Base-by-base conservation (phyloP, 1,284 basidiomycete species). In the Leccinum olivaceoglutinosum region DNA sequence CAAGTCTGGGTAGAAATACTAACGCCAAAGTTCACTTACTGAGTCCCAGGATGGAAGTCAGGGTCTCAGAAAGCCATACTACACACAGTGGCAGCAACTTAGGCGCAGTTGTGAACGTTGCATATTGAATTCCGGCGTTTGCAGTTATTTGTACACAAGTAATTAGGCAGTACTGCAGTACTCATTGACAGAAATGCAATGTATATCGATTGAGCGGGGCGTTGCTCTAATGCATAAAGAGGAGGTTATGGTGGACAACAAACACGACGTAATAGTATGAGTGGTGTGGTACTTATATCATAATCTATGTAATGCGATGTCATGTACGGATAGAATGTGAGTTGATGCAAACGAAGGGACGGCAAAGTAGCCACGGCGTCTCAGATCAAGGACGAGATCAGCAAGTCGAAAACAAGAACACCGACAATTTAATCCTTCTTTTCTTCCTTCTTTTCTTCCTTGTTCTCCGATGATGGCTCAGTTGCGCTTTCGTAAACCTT, bases 401-500 rank as follows among this genome's bases (percentile, higher is more conserved):
- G 56, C 29, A 8, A 56, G 12, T 41, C n/a, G 14, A 60, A 6
- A 46, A 54, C 38, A 29, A 60, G 12, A 25, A 61, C 25, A n/a
- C 2, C 8, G 60, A 51, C 63, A 66, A 66, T 67, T 82, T 85
- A 88, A 70, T 89, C 86, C 78, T 90, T 88, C 85, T 90, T 89
- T 78, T 89, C 85, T 72, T 86, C 81, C 7, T 41, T 81, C 67
- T 83, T 78, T 72, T 86, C 81, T 41, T 41, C 81, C 67, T 83
- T 78, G 77, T 83, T 84, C 68, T 81, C 77, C 2, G 73, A 57
- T 10, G 77, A 65, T 41, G 82, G 70, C 70, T 84, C 81, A n/a
- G 81, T 86, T 86, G 67, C 91, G 87, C 85, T 94, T 85, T 97
- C 94, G 79, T 98, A 97, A 34, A 96, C 91, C 88, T 96, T 97